phyloP scores from a whole-genome alignment of 306 rosid species.

The Hylodesmum podocarpum region DNA sequence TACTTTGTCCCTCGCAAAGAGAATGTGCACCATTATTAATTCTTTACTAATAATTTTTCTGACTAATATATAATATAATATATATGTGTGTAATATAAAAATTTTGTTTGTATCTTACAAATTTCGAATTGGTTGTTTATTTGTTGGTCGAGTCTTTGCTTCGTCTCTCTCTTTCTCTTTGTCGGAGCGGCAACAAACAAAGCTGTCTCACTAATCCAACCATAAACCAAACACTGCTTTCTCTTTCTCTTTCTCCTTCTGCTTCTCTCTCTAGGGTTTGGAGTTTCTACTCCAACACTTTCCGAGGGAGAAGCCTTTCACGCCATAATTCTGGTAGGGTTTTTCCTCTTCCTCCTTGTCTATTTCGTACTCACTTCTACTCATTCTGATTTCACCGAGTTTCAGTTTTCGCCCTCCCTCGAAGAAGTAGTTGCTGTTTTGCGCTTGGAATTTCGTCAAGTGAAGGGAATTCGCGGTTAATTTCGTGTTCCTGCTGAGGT shows the following conservation, averaged over 20 bases:
- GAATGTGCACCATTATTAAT: too few relatives aligned
- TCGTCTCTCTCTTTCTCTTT: neutral
- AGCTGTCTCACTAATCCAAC: slow-evolving; percentile 23
- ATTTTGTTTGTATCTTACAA: neutral
- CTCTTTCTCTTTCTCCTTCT: slow-evolving; percentile 19
- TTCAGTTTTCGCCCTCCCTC: slow-evolving; percentile 6
- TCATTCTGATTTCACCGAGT: slow-evolving; percentile 27
- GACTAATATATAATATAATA: too few relatives aligned
- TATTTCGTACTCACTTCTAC: neutral
- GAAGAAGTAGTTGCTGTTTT: neutral
- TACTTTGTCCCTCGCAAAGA: too few relatives aligned
- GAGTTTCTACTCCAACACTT: slow-evolving; percentile 28
- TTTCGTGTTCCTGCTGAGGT: slow-evolving; percentile 46
- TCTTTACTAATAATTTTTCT: too few relatives aligned
- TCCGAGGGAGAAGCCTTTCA: slow-evolving; percentile 6
- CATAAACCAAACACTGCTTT: slow-evolving; percentile 3
- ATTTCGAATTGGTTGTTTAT: neutral
- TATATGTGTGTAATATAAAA: neutral
- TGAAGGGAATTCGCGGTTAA: slow-evolving; percentile 21
- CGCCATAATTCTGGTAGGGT: slow-evolving; percentile 37
- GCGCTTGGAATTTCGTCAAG: slow-evolving; percentile 9
- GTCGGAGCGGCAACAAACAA: neutral
- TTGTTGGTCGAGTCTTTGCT: neutral
- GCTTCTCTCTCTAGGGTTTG: slow-evolving; percentile 59
- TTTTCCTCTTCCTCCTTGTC: neutral